These are phyloP conservation scores for Plasmopara muralis DNA, from an alignment of 352 stramenopile species.

Conservation along the genomic window DNA sequence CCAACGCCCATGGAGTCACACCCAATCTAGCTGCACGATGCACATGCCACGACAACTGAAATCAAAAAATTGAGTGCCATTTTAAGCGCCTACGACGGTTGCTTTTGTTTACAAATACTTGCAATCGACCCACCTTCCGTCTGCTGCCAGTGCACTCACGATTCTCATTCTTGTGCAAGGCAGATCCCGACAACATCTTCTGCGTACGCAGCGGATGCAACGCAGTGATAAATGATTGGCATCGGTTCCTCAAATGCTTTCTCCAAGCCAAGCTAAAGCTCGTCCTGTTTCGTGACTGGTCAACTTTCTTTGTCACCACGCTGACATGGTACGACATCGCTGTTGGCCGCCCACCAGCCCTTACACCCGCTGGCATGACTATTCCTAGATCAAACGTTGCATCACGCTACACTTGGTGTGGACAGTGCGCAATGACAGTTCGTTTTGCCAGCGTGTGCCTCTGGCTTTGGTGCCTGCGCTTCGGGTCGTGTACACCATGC, in stretches of 20 bases:
- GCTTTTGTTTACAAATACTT: neutral
- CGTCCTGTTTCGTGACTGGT: neutral
- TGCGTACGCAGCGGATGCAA: neutral
- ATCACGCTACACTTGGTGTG: neutral
- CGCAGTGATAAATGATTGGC: neutral
- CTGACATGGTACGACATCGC: neutral
- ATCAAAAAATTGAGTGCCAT: neutral
- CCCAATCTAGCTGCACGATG: neutral
- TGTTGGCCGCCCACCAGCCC: neutral
- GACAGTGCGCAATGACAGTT: neutral
- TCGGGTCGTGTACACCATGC: neutral
- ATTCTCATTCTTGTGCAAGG: neutral
- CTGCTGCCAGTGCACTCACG: neutral
- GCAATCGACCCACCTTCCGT: neutral
- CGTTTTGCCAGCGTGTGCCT: neutral
- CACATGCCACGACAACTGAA: neutral
- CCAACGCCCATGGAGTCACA: neutral
- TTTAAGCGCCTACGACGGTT: neutral
- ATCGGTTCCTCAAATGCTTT: conserved; percentile 15
- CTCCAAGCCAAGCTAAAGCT: neutral
- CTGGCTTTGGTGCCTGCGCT: neutral
- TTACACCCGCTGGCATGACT: neutral
- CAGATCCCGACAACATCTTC: neutral
- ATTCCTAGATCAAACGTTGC: neutral
- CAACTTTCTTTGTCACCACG: neutral